phyloP scores from a whole-genome alignment of 495 filamentous ascomycete species.

The Hypoxylon lienhwacheense region DNA sequence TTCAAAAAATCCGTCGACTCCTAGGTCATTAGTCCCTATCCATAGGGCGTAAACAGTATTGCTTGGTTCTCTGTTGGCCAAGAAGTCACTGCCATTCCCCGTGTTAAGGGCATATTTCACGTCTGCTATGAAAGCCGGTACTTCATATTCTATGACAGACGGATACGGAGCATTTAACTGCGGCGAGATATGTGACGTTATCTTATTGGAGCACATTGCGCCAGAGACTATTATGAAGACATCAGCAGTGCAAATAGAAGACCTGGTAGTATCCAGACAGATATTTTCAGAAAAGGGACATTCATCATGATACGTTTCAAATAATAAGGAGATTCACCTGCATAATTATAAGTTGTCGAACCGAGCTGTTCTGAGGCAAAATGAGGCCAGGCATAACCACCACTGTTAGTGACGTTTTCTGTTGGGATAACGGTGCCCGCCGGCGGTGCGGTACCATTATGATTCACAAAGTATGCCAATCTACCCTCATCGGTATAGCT shows the following conservation, averaged over 20 bases:
- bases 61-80: constrained; percentile 52
- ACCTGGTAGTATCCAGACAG: too few species aligned
- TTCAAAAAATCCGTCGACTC: constrained; percentile 61
- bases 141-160: constrained; percentile 64
- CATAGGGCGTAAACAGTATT: constrained; percentile 72
- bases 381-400: constrained; percentile 69
- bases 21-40: constrained; percentile 81
- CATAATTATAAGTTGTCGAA: constrained; percentile 70
- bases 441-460: constrained; percentile 63
- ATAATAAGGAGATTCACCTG: constrained; percentile 35
- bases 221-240: constrained; percentile 52
- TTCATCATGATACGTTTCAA: too few species aligned
- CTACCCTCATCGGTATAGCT: constrained; percentile 76
- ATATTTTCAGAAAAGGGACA: too few species aligned
- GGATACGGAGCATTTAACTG: constrained; percentile 63
- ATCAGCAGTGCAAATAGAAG: too few species aligned
- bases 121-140: constrained; percentile 70
- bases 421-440: constrained; percentile 53
- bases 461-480: constrained; percentile 58
- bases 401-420: constrained; percentile 55
- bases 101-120: constrained; percentile 42
- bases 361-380: constrained; percentile 59
- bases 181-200: constrained; percentile 42
- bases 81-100: constrained; percentile 49
- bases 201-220: constrained; percentile 60